Percentiles rank a stretch among this genome's conserved stretches.
phyloP scores from a whole-genome alignment of 371 early-diverging fungal genomes.

The Basidiobolus heterosporus region DNA sequence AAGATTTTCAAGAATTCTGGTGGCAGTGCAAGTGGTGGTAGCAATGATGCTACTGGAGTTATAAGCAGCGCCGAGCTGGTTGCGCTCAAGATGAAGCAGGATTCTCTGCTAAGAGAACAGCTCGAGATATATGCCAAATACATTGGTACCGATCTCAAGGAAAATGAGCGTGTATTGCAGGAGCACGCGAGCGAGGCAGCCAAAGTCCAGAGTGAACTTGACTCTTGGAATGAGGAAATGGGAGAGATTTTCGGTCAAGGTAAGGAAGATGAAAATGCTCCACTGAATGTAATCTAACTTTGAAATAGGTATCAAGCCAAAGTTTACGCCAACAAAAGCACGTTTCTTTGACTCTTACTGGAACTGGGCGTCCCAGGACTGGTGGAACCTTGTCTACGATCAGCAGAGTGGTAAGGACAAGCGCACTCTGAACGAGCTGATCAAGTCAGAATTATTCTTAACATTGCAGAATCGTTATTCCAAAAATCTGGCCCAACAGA shows the following conservation, averaged over 20 bases:
- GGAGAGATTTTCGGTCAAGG: slow-evolving; percentile 47
- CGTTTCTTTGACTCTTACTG: slow-evolving; percentile 85
- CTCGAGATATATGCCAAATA: slow-evolving; percentile 77
- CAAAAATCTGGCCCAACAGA: too few species aligned
- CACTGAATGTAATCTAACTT: slow-evolving; percentile 72
- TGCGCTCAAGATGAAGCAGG: slow-evolving; percentile 65
- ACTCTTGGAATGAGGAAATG: slow-evolving; percentile 77
- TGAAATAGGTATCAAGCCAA: slow-evolving; percentile 70
- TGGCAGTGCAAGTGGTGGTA: slow-evolving; percentile 27
- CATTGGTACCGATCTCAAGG: slow-evolving; percentile 47
- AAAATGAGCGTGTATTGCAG: slow-evolving; percentile 28
- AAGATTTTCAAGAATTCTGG: slow-evolving; percentile 41
- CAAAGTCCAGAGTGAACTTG: slow-evolving; percentile 69
- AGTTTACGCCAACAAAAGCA: slow-evolving; percentile 68
- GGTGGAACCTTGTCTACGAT: slow-evolving; percentile 75
- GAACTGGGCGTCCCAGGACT: slow-evolving; percentile 95
- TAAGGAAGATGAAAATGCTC: slow-evolving; percentile 52
- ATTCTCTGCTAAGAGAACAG: slow-evolving; percentile 65
- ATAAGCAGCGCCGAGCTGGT: slow-evolving; percentile 83
- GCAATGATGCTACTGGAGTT: slow-evolving; percentile 33
- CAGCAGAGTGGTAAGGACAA: too few species aligned
- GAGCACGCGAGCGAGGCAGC: slow-evolving; percentile 52
- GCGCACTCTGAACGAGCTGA: too few species aligned
- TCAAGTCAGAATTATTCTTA: too few species aligned
- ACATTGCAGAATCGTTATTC: too few species aligned